Evolutionary conservation across 257 asterid species (phyloP), one percentile per base, ranked within the genome.

Genomic region (Avicennia marina): DNA sequence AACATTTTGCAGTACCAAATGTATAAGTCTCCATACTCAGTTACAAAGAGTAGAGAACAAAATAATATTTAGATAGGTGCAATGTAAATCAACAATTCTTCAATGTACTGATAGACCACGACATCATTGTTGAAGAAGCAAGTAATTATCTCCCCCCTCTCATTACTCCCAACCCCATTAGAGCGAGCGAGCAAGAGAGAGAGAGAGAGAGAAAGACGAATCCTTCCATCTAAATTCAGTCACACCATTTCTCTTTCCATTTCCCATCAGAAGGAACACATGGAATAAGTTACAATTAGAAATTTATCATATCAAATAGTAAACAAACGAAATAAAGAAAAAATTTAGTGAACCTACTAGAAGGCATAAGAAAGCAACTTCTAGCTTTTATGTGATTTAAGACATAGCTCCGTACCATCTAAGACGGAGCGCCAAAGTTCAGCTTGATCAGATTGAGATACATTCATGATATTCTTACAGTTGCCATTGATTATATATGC

Each of bases 391-490:
- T 34, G 31, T 65, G 40, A 65, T 27, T 41, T 3, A 38, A 49
- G 63, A 55, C 25, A 62, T 4, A 66, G 67, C 52, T 48, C 34
- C 85, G 40, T 75, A 90, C 95, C 87, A 77, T 85, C 78, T 63
- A 85, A 68, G 70, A 85, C 86, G 20, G 95, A 83, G 59, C 76
- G 89, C 98, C 96, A 91, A 64, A 91, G 95, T 49, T 91, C 96
- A 50, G 87, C 53, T 69, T 91, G 96, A 67, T 91, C 96, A 73
- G 83, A 63, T 67, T 88, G 98, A 42, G 98, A 91, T 95, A 91
- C 78, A 67, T 82, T 89, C 99, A 93, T 93, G 18, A 93, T 75
- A 65, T 82, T 89, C 81, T 93, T 93, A 91, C 94, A 78, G 88
- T 89, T 93, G 43, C 97, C 99, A 72, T 68, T 89, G 66, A 86